phyloP scores from a whole-genome alignment of 2,329 filamentous ascomycete genomes.

The Zymoseptoria tritici region DNA sequence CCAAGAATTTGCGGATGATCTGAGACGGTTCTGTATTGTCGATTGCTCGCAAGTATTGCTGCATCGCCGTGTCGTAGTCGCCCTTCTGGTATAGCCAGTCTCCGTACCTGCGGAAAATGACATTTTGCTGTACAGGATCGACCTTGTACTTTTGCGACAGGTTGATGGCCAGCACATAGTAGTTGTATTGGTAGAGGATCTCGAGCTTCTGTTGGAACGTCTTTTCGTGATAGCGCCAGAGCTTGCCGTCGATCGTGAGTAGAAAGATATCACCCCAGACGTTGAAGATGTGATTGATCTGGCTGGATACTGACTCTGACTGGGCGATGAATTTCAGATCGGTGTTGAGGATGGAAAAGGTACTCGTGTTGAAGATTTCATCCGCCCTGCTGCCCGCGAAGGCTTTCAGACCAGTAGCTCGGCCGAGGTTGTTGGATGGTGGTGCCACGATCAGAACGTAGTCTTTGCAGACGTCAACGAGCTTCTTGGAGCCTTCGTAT shows the following conservation, averaged over 20 bases:
- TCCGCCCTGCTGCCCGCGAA: slow-evolving; percentile 69
- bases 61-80: slow-evolving; percentile 97
- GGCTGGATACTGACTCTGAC: slow-evolving; percentile 73
- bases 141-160: slow-evolving; percentile 83
- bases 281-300: slow-evolving; percentile 70
- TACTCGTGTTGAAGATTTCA: slow-evolving; percentile 76
- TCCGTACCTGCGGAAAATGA: slow-evolving; percentile 88
- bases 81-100: slow-evolving; percentile 92
- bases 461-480: slow-evolving; percentile 70
- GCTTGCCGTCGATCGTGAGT: slow-evolving; percentile 86
- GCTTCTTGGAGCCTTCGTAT: slow-evolving; percentile 83
- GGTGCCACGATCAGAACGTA: slow-evolving; percentile 85
- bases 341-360: slow-evolving; percentile 85
- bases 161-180: slow-evolving; percentile 86
- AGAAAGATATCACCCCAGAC: slow-evolving; percentile 90
- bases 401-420: slow-evolving; percentile 58
- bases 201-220: slow-evolving; percentile 83
- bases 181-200: slow-evolving; percentile 85
- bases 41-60: slow-evolving; percentile 92
- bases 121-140: slow-evolving; percentile 72
- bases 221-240: slow-evolving; percentile 86
- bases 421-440: slow-evolving; percentile 51
- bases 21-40: slow-evolving; percentile 94
- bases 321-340: slow-evolving; percentile 85
- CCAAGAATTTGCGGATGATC: slow-evolving; percentile 92